These are phyloP conservation scores for Saturnispora dispora DNA, from an alignment of 805 yeast genomes.

Conservation along the genomic window DNA sequence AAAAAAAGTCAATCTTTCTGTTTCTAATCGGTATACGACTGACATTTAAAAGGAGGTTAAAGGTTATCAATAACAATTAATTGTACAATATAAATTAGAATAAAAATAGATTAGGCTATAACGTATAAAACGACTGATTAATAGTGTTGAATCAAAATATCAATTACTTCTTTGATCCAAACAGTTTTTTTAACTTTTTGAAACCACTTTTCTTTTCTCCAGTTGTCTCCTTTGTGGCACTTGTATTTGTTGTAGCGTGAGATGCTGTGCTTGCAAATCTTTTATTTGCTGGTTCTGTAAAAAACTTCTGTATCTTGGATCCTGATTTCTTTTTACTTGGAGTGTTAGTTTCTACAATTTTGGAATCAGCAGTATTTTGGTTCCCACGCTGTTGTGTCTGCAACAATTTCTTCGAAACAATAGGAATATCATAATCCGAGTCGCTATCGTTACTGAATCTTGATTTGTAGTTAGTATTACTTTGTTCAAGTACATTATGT, in stretches of 20 bases:
- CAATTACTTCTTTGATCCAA: conserved; percentile 19
- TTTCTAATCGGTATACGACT: no score
- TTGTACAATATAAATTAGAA: background rate
- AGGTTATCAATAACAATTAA: background rate
- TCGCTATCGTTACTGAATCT: conserved; percentile 53
- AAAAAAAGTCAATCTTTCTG: no score
- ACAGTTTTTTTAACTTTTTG: conserved; percentile 28
- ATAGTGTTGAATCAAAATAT: background rate
- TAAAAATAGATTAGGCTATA: background rate
- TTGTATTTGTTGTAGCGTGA: conserved; percentile 18
- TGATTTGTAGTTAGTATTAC: conserved; percentile 36
- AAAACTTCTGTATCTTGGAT: conserved; percentile 13
- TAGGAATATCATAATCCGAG: conserved; percentile 39
- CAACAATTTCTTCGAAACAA: conserved; percentile 3
- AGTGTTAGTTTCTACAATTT: background rate
- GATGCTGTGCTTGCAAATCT: conserved; percentile 10
- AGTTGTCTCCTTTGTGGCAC: conserved; percentile 15
- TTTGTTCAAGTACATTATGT: conserved; percentile 14
- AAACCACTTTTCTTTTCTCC: conserved; percentile 26
- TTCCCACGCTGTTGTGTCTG: background rate
- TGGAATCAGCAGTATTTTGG: background rate
- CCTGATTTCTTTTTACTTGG: conserved; percentile 1
- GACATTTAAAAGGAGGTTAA: no score
- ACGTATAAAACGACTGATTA: background rate
- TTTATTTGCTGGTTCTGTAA: conserved; percentile 12